Base-by-base conservation (phyloP, 2,329 filamentous ascomycete genomes). In the Phaeosphaeriaceae sp. region DNA sequence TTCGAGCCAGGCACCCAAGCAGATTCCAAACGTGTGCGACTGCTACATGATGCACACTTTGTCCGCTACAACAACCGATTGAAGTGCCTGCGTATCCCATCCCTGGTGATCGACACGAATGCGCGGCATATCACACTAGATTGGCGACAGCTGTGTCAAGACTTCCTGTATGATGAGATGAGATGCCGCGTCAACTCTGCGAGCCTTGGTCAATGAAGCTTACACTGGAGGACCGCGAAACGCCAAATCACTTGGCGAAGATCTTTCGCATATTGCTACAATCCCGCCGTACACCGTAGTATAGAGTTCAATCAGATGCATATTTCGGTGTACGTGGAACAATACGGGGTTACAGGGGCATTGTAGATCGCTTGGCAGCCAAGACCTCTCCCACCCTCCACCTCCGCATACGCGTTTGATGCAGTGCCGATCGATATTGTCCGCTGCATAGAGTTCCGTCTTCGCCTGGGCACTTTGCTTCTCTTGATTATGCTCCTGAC, bases 281-380 rank as follows among this genome's bases (percentile, higher is more conserved):
- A 17, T 49, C n/a, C n/a, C n/a, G n/a, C n/a, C n/a, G n/a, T n/a
- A n/a, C 48, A 48, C 51, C 57, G 53, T 49, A n/a, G 4, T 54
- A 48, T 42, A 49, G 41, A 21, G 53, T 53, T 54, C 52, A 53
- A 51, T 20, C 24, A 48, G 41, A 46, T 45, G 60, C 36, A 61
- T 53, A 63, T 63, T 22, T 27, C 55, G 51, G 51, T 61, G 50
- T 57, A 51, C 56, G 40, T 56, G 53, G 57, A 52, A 36, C 46
- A 55, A 48, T 24, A 52, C 48, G 50, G 50, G 58, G 53, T 49
- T 27, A 51, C 51, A 42, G 47, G 36, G 58, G 53, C 45, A 31
- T 48, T 54, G 60, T 51, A 59, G 62, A 65, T 63, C 52, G 42
- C 62, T 65, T 58, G 60, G 62, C 60, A 41, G 51, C 57, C 62